Evolutionary conservation across 768 basidiomycete species (phyloP), one percentile per base, ranked within the genome.

Genomic region (Leccinum barrowsii): DNA sequence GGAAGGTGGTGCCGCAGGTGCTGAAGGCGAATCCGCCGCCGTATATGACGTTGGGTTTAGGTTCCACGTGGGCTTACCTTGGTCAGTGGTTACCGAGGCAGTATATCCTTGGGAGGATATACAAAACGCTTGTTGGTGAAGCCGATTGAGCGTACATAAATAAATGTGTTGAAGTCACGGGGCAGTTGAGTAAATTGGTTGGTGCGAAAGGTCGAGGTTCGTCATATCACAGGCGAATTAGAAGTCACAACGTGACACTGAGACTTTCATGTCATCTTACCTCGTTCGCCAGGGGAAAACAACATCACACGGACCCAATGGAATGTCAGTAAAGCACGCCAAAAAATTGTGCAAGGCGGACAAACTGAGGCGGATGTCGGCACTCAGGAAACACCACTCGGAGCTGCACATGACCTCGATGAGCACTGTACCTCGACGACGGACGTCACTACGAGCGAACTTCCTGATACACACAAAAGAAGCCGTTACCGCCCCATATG

Each of bases 1-100:
- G 71, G 50, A 56, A 61, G 30, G 80, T 89, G 3, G 88, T 86
- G 19, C 59, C 64, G 4, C 78, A 78, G 44, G 80, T 76, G 1
- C 67, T 90, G 40, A 67, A 70, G 28, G 67, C 69, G 50, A 74
- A 63, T 2, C 86, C 87, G 4, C 81, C 84, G 3, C 56, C 73
- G 1, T 86, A 85, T 65, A 65, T 82, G 66, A 75, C 78, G 1
- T 61, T 81, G 5, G 87, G 88, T 8, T 74, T 75, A 5, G 65
- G 74, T 42, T 68, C 82, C 13, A 59, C 59, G 32, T 7, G 21
- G 24, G 60, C 62, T 47, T 66, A 62, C 34, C 5, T 67, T 26
- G 54, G 51, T 0, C 67, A 63, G 49, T 73, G 69, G 59, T 40
- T 74, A 8, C 71, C 71, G 2, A 63, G 65, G 21, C 62, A 64